Percentiles rank a stretch among this genome's conserved stretches.
phyloP scores from a whole-genome alignment of 2,329 filamentous ascomycete species.

The Neopestalotiopsis rosae region DNA sequence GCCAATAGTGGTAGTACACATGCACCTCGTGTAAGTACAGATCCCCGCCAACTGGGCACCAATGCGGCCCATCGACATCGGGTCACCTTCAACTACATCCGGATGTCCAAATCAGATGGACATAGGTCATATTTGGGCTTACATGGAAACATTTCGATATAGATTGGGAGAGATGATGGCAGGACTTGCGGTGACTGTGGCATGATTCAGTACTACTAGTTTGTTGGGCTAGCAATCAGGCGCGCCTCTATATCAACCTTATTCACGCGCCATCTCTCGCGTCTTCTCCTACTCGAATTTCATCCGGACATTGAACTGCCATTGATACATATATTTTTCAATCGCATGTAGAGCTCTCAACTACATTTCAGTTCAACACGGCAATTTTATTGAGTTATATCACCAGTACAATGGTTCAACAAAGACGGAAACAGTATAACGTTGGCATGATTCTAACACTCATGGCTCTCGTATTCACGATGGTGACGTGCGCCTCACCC shows the following conservation, averaged over 20 bases:
- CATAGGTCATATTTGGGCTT: background rate
- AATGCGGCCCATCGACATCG: background rate
- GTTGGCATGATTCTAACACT: background rate
- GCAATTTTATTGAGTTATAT: background rate
- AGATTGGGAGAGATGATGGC: background rate
- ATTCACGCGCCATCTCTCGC: background rate
- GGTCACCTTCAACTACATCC: background rate
- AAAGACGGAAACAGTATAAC: background rate
- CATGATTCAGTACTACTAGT: background rate
- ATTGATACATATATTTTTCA: background rate
- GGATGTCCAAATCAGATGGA: background rate
- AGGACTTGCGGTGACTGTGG: background rate
- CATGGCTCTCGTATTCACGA: background rate
- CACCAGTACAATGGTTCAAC: background rate
- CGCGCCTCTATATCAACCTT: background rate
- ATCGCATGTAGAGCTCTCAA: too few relatives aligned
- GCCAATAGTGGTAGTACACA: background rate
- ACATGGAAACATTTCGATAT: background rate
- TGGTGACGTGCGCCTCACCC: background rate
- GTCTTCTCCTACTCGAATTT: background rate
- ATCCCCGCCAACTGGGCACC: slow-evolving; percentile 5
- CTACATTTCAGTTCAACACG: too few relatives aligned
- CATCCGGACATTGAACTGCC: background rate
- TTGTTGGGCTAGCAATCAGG: background rate
- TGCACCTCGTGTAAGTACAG: background rate